Evolutionary conservation across 495 filamentous ascomycete genomes (phyloP).

Genomic region (Cenococcum geophilum): DNA sequence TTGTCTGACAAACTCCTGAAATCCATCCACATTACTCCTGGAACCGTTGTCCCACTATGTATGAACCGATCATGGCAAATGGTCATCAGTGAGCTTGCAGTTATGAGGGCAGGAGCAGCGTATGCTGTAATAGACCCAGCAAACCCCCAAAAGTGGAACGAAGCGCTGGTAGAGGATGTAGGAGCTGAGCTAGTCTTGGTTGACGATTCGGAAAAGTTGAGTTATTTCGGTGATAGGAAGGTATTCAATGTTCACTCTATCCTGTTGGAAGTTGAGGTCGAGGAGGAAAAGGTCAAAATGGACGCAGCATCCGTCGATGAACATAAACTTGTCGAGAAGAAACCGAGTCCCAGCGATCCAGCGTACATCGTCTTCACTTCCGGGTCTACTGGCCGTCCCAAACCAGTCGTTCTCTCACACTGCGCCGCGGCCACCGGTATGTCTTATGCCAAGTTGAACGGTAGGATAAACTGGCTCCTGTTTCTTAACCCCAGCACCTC

Average conservation of each 20-base stretch:
- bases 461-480: constrained; percentile 22
- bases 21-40: neutral
- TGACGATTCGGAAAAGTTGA: neutral
- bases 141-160: neutral
- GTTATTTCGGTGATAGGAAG: neutral
- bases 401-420: constrained; percentile 21
- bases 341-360: neutral
- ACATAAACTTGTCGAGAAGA: neutral
- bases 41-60: neutral
- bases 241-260: neutral
- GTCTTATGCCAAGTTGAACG: neutral
- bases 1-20: neutral
- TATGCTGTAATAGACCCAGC: constrained; percentile 7
- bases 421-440: constrained; percentile 18
- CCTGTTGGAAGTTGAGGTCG: no score
- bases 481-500: constrained; percentile 30
- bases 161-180: neutral
- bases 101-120: constrained; percentile 9
- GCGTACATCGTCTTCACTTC: constrained; percentile 13
- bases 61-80: neutral
- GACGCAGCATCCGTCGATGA: no score
- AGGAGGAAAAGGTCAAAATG: no score
- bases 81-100: neutral
- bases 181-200: neutral
- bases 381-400: constrained; percentile 28